Evolutionary conservation across 345 rosid genomes (phyloP).

Genomic region (Psidium friedrichsthalianum): DNA sequence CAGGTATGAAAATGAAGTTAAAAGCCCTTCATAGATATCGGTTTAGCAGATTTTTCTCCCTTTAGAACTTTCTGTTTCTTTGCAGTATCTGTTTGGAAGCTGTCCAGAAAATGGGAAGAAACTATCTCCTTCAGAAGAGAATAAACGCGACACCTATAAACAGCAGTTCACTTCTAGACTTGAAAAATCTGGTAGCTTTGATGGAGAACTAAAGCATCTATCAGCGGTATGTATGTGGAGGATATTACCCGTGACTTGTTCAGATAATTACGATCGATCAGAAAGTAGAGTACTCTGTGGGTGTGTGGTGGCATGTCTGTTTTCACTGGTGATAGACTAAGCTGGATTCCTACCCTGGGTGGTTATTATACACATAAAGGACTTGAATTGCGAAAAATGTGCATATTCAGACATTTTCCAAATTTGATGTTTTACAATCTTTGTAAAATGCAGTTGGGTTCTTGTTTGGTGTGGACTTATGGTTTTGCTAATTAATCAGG

Average conservation of each 20-base stretch:
- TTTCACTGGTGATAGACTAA: neutral
- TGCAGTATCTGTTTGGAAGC: constrained; percentile 91
- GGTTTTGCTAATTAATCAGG: constrained; percentile 31
- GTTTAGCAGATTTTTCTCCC: neutral
- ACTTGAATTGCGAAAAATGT: neutral
- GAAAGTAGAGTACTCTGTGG: neutral
- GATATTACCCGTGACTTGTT: neutral
- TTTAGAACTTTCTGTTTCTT: constrained; percentile 1
- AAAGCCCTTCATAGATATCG: neutral
- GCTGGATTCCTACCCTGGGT: neutral
- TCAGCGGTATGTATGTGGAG: constrained; percentile 42
- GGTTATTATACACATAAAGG: neutral
- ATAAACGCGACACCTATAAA: constrained; percentile 65
- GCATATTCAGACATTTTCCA: neutral
- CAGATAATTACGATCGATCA: neutral
- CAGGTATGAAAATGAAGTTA: constrained; percentile 30
- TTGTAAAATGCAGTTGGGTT: neutral
- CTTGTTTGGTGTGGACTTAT: neutral
- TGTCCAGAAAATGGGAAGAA: constrained; percentile 79
- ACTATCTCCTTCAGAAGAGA: constrained; percentile 60
- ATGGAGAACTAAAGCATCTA: constrained; percentile 59
- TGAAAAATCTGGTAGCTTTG: constrained; percentile 38
- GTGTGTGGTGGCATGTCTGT: neutral
- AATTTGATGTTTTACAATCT: neutral
- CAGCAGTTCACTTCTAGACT: constrained; percentile 21